phyloP scores from a whole-genome alignment of 208 protist genomes.

The Acanthamoeba culbertsoni region DNA sequence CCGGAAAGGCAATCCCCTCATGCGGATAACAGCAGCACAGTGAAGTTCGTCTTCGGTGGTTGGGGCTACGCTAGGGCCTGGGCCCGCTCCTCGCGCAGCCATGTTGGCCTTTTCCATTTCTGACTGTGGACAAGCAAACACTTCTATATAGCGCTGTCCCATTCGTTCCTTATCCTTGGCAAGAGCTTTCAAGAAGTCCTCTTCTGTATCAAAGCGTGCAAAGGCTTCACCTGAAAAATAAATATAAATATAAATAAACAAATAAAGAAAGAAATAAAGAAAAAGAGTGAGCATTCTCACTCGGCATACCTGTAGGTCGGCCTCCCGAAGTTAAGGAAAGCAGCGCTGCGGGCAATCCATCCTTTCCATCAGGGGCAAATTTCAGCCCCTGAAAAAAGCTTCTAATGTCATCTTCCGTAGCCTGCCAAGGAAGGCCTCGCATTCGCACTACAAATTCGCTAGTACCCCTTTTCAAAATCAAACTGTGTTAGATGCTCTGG shows the following conservation, averaged over 20 bases:
- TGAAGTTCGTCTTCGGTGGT: not conserved
- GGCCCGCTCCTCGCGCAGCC: not conserved
- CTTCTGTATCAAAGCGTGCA: not conserved
- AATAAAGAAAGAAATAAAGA: not conserved
- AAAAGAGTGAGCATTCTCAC: not conserved
- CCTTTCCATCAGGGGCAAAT: not conserved
- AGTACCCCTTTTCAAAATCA: no score
- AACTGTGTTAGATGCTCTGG: no score
- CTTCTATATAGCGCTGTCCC: slow-evolving; percentile 9
- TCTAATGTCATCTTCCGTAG: not conserved
- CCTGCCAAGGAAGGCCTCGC: slow-evolving; percentile 1
- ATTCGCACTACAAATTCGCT: not conserved
- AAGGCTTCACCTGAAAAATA: not conserved
- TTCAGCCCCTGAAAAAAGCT: not conserved
- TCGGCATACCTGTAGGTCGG: not conserved
- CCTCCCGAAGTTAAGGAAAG: not conserved
- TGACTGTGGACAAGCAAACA: not conserved
- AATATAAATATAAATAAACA: not conserved
- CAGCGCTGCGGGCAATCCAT: not conserved
- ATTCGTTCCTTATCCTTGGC: slow-evolving; percentile 29
- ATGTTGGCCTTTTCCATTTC: not conserved
- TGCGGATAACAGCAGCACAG: slow-evolving; percentile 1
- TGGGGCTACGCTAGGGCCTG: no score
- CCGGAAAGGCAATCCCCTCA: not conserved
- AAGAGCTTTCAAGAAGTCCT: not conserved